Percentiles rank a stretch among this genome's conserved stretches.
These are phyloP conservation scores for Epichloe typhina DNA, from an alignment of 2,329 filamentous ascomycete species.

Conservation along the genomic window DNA sequence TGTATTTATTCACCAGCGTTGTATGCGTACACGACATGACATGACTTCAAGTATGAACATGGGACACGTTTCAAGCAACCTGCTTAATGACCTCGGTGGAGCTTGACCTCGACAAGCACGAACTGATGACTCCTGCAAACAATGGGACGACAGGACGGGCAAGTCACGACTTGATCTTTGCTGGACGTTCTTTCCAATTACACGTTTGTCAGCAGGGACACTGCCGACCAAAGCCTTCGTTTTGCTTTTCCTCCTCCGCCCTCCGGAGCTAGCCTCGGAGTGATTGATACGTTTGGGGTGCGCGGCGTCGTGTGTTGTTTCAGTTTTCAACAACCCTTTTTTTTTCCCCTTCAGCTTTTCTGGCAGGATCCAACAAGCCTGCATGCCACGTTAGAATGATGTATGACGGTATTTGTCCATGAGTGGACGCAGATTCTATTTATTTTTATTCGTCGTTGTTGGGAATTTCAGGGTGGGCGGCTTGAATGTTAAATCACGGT, in stretches of 20 bases:
- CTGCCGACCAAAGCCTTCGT: background rate
- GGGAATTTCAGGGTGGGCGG: background rate
- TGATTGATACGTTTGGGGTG: background rate
- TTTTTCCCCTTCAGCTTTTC: background rate
- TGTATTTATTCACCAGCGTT: conserved; percentile 5
- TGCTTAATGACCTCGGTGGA: background rate
- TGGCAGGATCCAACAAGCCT: background rate
- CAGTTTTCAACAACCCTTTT: background rate
- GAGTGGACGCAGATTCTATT: background rate
- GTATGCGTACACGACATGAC: conserved; percentile 5
- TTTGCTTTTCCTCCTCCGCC: background rate
- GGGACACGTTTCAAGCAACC: background rate
- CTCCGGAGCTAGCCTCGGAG: background rate
- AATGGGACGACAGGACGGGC: background rate
- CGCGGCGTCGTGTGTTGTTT: background rate
- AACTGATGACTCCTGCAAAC: background rate
- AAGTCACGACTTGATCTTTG: background rate
- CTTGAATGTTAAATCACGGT: no score
- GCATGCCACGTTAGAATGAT: conserved; percentile 4
- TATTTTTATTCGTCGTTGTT: background rate
- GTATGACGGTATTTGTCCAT: background rate
- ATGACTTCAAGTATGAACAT: background rate
- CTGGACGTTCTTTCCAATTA: background rate
- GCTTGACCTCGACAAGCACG: background rate
- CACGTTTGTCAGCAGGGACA: background rate